phyloP scores from a whole-genome alignment of 75 land plant species.

The Cunninghamia lanceolata region DNA sequence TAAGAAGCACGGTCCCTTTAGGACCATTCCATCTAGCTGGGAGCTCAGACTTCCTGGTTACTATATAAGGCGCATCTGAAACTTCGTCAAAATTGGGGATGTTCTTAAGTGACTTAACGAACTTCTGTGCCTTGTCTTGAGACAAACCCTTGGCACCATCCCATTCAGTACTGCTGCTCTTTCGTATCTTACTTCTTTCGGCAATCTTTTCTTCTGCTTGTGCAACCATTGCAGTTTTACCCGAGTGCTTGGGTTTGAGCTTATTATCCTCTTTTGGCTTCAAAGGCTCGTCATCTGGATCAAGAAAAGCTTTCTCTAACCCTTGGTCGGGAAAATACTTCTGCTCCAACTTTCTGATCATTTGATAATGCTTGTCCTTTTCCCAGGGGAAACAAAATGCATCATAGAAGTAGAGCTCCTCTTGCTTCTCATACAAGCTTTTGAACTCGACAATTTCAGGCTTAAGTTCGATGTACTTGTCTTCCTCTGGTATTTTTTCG shows the following conservation, averaged over 20 bases:
- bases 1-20: constrained; percentile 71
- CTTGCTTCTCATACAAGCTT: constrained; percentile 46
- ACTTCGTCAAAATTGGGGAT: constrained; percentile 24
- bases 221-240: not conserved
- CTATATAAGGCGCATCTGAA: constrained; percentile 45
- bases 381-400: constrained; percentile 78
- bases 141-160: constrained; percentile 19
- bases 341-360: constrained; percentile 73
- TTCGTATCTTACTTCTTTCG: constrained; percentile 10
- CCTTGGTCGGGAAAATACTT: constrained; percentile 75
- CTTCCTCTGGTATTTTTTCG: constrained; percentile 3
- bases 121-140: constrained; percentile 65
- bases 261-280: not conserved
- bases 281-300: constrained; percentile 23
- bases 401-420: constrained; percentile 71
- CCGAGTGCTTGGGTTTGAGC: not conserved
- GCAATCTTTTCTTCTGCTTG: not conserved
- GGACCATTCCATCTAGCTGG: constrained; percentile 85
- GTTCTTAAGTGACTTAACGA: constrained; percentile 60
- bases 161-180: constrained; percentile 21
- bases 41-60: constrained; percentile 52
- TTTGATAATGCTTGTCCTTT: constrained; percentile 68
- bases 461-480: constrained; percentile 45
- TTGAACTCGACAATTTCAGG: constrained; percentile 60
- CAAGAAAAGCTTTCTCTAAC: constrained; percentile 63